These are phyloP conservation scores for Aspergillus ochraceoroseus DNA, from an alignment of 2,329 filamentous ascomycete genomes.

Conservation along the genomic window DNA sequence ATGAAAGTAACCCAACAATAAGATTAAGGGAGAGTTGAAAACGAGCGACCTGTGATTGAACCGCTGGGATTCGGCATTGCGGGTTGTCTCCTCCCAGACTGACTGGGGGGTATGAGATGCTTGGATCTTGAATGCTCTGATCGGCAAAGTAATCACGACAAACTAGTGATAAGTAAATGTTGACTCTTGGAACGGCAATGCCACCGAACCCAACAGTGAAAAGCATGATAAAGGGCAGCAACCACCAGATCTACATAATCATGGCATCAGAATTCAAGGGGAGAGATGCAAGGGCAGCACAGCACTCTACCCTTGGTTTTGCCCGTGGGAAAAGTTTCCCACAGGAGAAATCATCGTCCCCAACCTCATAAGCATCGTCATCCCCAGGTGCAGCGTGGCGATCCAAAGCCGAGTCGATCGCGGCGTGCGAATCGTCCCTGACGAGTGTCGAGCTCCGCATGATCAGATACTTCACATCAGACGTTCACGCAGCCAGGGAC, in stretches of 20 bases:
- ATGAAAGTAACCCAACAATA: slow-evolving; percentile 69
- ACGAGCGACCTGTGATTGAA: slow-evolving; percentile 69
- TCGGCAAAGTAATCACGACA: slow-evolving; percentile 79
- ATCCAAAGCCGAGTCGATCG: too few relatives aligned
- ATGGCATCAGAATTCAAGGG: slow-evolving; percentile 10
- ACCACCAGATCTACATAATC: slow-evolving; percentile 65
- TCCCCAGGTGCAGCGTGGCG: too few relatives aligned
- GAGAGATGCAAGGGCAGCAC: neutral
- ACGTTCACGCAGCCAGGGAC: too few relatives aligned
- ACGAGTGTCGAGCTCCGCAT: too few relatives aligned
- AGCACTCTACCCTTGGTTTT: too few relatives aligned
- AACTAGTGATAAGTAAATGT: slow-evolving; percentile 76
- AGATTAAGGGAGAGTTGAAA: slow-evolving; percentile 75
- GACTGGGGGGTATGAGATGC: slow-evolving; percentile 58
- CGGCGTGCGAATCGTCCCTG: too few relatives aligned
- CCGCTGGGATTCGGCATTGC: slow-evolving; percentile 73
- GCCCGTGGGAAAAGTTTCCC: too few relatives aligned
- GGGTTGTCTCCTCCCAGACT: slow-evolving; percentile 65
- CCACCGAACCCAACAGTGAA: slow-evolving; percentile 85
- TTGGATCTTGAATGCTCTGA: slow-evolving; percentile 54
- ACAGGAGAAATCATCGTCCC: too few relatives aligned
- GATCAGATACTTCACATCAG: too few relatives aligned
- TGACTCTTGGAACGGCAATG: slow-evolving; percentile 77
- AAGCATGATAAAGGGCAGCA: slow-evolving; percentile 72
- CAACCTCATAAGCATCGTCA: too few relatives aligned